Percentiles rank a stretch among this genome's conserved stretches.
phyloP scores from a whole-genome alignment of 306 rosid genomes.

The Mimosa bimucronata region DNA sequence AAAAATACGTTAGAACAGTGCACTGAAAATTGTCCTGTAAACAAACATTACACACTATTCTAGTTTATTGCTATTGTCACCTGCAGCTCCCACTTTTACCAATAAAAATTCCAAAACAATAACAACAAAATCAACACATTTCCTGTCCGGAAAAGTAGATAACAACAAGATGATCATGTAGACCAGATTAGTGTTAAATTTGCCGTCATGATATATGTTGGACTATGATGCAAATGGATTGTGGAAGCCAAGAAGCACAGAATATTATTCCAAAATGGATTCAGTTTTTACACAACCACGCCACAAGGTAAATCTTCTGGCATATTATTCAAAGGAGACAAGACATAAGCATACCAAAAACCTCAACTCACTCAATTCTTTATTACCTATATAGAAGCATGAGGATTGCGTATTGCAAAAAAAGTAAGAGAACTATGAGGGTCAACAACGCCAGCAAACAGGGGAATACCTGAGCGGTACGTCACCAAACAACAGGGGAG shows the following conservation, averaged over 20 bases:
- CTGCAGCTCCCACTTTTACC: background rate
- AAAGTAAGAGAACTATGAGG: background rate
- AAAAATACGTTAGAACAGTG: background rate
- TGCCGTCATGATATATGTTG: too few relatives aligned
- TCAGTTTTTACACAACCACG: background rate
- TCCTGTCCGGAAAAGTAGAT: background rate
- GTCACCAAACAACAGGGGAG: background rate
- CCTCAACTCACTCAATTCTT: background rate
- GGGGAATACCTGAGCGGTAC: background rate
- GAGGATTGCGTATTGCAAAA: background rate
- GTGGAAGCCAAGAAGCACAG: too few relatives aligned
- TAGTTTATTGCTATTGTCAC: background rate
- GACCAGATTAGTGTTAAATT: too few relatives aligned
- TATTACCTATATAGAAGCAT: background rate
- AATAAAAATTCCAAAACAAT: background rate
- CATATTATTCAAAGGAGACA: too few relatives aligned
- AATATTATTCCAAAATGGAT: too few relatives aligned
- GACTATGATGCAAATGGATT: too few relatives aligned
- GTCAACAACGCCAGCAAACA: background rate
- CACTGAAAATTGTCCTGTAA: background rate
- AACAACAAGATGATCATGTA: background rate
- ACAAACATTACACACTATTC: background rate
- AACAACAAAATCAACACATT: conserved; percentile 6
- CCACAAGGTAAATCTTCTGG: background rate
- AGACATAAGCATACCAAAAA: background rate